Conservation (phyloP, 352 stramenopile species). For the Achlya hypogyna region DNA sequence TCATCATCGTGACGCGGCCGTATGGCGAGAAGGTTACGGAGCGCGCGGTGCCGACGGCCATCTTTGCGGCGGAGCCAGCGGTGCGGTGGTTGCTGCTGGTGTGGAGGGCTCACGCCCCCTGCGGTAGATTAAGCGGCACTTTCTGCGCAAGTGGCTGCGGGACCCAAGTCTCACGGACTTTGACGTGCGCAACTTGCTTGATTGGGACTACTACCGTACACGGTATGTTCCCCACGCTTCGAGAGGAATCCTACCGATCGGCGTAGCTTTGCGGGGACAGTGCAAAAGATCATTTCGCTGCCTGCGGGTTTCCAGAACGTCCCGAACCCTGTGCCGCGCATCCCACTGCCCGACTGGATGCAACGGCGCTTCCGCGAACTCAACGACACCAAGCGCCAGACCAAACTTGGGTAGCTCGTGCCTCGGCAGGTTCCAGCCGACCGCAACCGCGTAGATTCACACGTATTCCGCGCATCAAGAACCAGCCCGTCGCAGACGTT, state of each 20-base stretch:
- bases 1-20: slow-evolving; percentile 92
- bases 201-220: slow-evolving; percentile 98
- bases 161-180: slow-evolving; percentile 88
- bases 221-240: slow-evolving; percentile 21
- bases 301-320: slow-evolving; percentile 96
- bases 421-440: not conserved
- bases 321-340: slow-evolving; percentile 92
- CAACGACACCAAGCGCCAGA: slow-evolving; percentile 72
- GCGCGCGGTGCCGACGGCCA: slow-evolving; percentile 95
- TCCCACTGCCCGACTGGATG: slow-evolving; percentile 96
- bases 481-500: not conserved
- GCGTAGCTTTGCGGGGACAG: slow-evolving; percentile 60
- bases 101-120: not conserved
- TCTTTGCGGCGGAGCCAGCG: slow-evolving; percentile 94
- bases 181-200: slow-evolving; percentile 90
- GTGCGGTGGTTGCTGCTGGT: not conserved
- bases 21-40: slow-evolving; percentile 95
- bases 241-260: not conserved
- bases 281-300: slow-evolving; percentile 99
- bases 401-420: slow-evolving; percentile 6
- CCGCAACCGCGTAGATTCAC: not conserved
- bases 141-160: slow-evolving; percentile 97
- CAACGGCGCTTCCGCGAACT: slow-evolving; percentile 87
- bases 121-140: slow-evolving; percentile 85
- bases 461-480: not conserved